These are phyloP conservation scores for Pyrenochaeta sp. DNA, from an alignment of 2,329 filamentous ascomycete genomes.

Conservation along the genomic window DNA sequence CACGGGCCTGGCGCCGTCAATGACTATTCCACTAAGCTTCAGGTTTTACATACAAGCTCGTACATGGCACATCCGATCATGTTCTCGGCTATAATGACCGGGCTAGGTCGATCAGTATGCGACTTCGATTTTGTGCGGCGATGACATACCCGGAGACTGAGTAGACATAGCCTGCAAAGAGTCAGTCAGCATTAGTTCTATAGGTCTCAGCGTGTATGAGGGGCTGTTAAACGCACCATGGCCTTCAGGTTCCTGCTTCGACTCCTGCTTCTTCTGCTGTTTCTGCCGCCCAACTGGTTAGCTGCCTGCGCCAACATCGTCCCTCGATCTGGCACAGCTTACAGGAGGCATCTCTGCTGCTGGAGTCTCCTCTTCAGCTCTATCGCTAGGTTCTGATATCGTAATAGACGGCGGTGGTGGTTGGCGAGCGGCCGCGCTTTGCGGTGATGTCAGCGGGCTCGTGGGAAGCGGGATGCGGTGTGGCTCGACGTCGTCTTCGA, in stretches of 20 bases:
- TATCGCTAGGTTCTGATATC: conserved; percentile 26
- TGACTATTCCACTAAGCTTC: background rate
- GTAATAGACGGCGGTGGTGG: conserved; percentile 34
- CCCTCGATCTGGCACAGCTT: conserved; percentile 27
- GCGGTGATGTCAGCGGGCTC: conserved; percentile 43
- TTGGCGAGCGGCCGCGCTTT: conserved; percentile 35
- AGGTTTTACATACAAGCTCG: conserved; percentile 76
- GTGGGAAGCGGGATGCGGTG: conserved; percentile 46
- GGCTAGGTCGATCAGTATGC: conserved; percentile 58
- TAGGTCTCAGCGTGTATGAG: background rate
- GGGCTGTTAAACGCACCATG: conserved; percentile 57
- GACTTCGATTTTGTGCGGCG: conserved; percentile 15
- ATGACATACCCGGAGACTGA: conserved; percentile 70
- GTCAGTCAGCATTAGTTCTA: conserved; percentile 30
- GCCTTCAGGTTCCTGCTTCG: conserved; percentile 60
- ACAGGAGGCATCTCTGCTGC: conserved; percentile 50
- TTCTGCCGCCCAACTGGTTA: conserved; percentile 40
- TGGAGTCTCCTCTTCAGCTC: conserved; percentile 13
- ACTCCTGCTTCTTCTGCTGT: conserved; percentile 48
- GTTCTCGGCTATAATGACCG: conserved; percentile 95
- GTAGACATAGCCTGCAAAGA: conserved; percentile 66
- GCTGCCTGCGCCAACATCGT: conserved; percentile 21
- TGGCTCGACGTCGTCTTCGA: conserved; percentile 41
- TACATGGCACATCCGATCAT: conserved; percentile 99
- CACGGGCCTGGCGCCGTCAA: conserved; percentile 72